Base-by-base conservation (phyloP, 1,284 basidiomycete species). In the Cryptococcus maquisensis region DNA sequence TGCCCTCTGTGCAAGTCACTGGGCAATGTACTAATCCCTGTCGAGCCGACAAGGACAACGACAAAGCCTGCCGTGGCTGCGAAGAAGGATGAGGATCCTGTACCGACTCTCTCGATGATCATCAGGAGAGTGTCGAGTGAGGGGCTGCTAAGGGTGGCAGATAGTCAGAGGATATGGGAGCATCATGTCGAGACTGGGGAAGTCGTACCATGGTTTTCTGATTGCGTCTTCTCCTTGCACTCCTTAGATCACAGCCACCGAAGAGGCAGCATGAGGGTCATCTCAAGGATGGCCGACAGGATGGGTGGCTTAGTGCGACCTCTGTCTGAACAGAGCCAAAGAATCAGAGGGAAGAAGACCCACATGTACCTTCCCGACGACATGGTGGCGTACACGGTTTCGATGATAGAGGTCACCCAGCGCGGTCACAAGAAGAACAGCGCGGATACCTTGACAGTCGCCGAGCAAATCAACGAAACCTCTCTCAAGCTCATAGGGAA, bases 1-100 rank as follows among this genome's bases (percentile, higher is more conserved):
- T 98, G 96, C 67, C 96, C 96, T 0, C 77, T 99, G n/a, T 99
- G 96, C 81, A 98, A 98, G 78, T 92, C 89, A 63, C 80, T 98
- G 1, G 94, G 95, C 10, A 99, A 98, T 74, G 84, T 92, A 35
- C 86, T 98, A 39, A 80, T 99, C 3, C 95, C 96, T 0, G 84
- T 94, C 4, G 80, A 84, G 44, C 54, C 55, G 28, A 63, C 64
- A 1, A 50, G 60, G 3, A 62, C 62, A 21, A 46, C 46, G 10
- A 49, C 53, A 10, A 62, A 57, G 51, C 49, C 57, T 5, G 52
- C 59, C 12, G 35, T 56, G 52, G 13, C 56, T 44, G 35, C 54
- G 38, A 47, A 61, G 56, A 53, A 61, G 50, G 43, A 62, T 51
- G 55, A 61, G 44, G 46, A 62, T 51, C 57, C 39, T 47, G 55